These are phyloP conservation scores for Trichoderma reesei DNA, from an alignment of 495 filamentous ascomycete genomes.

Conservation along the genomic window DNA sequence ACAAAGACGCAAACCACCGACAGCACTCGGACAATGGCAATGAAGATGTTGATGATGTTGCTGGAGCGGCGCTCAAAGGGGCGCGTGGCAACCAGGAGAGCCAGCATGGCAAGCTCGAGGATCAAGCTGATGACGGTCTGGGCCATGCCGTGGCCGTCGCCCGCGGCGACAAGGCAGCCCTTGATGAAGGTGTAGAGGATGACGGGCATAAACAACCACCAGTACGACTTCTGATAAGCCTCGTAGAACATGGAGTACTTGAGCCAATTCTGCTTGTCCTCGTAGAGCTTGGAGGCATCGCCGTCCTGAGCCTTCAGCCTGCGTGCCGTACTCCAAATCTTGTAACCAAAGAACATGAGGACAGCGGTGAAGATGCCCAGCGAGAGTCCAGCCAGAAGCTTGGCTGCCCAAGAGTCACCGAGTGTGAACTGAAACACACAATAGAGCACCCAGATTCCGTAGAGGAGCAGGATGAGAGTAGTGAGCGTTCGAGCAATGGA, in stretches of 20 bases:
- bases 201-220: conserved; percentile 90
- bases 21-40: conserved; percentile 87
- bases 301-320: conserved; percentile 66
- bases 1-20: conserved; percentile 84
- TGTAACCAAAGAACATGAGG: conserved; percentile 67
- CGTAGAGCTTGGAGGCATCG: conserved; percentile 63
- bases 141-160: conserved; percentile 72
- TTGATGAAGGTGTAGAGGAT: conserved; percentile 92
- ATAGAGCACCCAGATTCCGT: conserved; percentile 92
- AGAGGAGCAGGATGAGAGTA: conserved; percentile 80
- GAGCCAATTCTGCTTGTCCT: conserved; percentile 83
- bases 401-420: conserved; percentile 94
- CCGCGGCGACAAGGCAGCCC: conserved; percentile 77
- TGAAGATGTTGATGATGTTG: conserved; percentile 88
- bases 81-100: conserved; percentile 69
- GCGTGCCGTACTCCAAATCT: conserved; percentile 70
- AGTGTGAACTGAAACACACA: conserved; percentile 90
- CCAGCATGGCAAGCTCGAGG: conserved; percentile 62
- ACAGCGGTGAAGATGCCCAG: conserved; percentile 69
- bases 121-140: conserved; percentile 73
- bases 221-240: conserved; percentile 81
- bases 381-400: conserved; percentile 73
- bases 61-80: conserved; percentile 78
- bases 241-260: conserved; percentile 98
- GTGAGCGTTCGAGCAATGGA: conserved; percentile 80